A percentile compares a stretch with the other conserved stretches of the same genome.
phyloP scores from a whole-genome alignment of 352 stramenopile species.

The Phytophthora nicotianae region DNA sequence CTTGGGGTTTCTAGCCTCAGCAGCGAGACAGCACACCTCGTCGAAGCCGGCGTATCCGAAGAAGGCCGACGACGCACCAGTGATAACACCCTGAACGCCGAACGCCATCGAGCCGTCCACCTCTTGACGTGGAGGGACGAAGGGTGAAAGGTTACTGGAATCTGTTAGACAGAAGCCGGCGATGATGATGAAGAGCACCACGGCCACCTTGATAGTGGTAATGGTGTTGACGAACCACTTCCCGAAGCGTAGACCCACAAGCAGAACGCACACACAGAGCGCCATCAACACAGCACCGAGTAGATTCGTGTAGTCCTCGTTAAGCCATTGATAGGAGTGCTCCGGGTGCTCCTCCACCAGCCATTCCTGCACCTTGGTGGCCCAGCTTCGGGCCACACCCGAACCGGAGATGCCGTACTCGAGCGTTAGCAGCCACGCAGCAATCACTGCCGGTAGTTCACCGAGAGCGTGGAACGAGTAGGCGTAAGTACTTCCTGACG shows the following conservation, averaged over 20 bases:
- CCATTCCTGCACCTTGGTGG: conserved; percentile 87
- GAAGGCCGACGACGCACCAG: conserved; percentile 86
- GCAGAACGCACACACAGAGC: conserved; percentile 67
- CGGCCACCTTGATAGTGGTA: conserved; percentile 73
- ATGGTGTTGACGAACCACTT: conserved; percentile 91
- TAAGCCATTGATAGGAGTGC: conserved; percentile 54
- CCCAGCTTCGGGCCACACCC: conserved; percentile 93
- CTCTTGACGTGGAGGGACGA: conserved; percentile 59
- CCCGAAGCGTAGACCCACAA: conserved; percentile 85
- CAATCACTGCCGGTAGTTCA: conserved; percentile 91
- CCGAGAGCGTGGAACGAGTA: conserved; percentile 93
- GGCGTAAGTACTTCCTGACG: conserved; percentile 90
- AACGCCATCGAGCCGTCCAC: conserved; percentile 35
- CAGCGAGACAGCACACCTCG: conserved; percentile 91
- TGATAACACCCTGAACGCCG: conserved; percentile 71
- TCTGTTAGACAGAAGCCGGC: conserved; percentile 88
- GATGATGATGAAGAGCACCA: conserved; percentile 94
- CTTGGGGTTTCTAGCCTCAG: conserved; percentile 76
- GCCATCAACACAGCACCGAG: conserved; percentile 72
- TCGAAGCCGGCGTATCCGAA: conserved; percentile 96
- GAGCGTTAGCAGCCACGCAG: conserved; percentile 86
- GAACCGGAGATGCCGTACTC: conserved; percentile 92
- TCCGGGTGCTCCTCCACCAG: conserved; percentile 49
- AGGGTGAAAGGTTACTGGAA: conserved; percentile 81
- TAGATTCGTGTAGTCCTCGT: conserved; percentile 67